These are phyloP conservation scores for Rutstroemia sp. DNA, from an alignment of 2,329 filamentous ascomycete species.

Conservation along the genomic window DNA sequence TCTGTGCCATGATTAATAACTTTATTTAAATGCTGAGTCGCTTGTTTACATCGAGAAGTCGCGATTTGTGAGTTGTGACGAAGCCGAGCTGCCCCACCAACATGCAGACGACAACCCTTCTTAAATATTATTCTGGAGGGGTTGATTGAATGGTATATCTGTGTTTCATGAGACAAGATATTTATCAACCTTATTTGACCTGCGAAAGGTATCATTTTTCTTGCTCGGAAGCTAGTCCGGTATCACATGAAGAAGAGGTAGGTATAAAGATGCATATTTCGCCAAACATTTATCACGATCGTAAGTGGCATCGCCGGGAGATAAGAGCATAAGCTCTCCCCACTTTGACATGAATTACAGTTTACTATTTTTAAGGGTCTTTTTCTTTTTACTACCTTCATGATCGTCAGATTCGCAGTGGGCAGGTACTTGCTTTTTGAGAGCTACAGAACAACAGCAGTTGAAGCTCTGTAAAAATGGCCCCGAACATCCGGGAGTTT, in stretches of 20 bases:
- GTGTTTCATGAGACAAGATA: too few relatives aligned
- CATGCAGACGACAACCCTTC: too few relatives aligned
- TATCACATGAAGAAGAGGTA: neutral
- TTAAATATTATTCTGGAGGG: too few relatives aligned
- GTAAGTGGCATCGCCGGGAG: neutral
- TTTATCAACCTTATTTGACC: too few relatives aligned
- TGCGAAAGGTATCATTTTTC: too few relatives aligned
- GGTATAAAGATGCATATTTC: neutral
- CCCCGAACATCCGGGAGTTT: neutral
- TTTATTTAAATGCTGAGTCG: conserved; percentile 16
- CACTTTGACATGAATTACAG: neutral
- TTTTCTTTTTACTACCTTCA: neutral
- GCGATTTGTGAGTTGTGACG: neutral
- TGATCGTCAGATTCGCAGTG: too few relatives aligned
- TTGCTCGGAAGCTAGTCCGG: too few relatives aligned
- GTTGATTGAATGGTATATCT: too few relatives aligned
- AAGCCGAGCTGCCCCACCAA: neutral
- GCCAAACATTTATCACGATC: conserved; percentile 4
- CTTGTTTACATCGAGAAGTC: conserved; percentile 1
- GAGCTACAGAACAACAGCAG: neutral
- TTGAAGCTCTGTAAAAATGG: neutral
- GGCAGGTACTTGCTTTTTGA: too few relatives aligned
- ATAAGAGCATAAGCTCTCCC: neutral
- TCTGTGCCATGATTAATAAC: conserved; percentile 19
- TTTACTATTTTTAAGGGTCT: neutral